Conservation (phyloP, 1,284 basidiomycete species). For the Stereum hirsutum region DNA sequence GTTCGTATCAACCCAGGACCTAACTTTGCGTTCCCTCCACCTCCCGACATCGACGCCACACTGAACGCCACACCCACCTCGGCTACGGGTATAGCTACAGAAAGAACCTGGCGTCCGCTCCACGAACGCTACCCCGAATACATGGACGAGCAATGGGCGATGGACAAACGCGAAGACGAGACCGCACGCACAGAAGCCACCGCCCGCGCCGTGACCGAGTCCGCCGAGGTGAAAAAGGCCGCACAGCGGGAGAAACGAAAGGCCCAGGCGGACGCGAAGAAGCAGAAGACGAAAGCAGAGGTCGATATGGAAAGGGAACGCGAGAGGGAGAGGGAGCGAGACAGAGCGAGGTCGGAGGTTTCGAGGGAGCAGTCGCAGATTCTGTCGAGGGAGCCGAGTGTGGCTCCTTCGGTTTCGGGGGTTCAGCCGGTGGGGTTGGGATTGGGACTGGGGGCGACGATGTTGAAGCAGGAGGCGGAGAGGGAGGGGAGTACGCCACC, state of each 20-base stretch:
- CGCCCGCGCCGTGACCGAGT: slow-evolving; percentile 26
- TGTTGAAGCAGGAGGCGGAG: too few species aligned
- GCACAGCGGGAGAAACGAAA: slow-evolving; percentile 39
- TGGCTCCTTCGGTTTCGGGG: too few species aligned
- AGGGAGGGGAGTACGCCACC: too few species aligned
- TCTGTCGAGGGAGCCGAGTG: too few species aligned
- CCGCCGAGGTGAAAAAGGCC: slow-evolving; percentile 38
- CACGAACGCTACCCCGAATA: slow-evolving; percentile 74
- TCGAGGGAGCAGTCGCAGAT: too few species aligned
- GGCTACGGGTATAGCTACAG: slow-evolving; percentile 13
- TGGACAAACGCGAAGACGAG: slow-evolving; percentile 62
- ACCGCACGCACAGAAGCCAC: slow-evolving; percentile 37
- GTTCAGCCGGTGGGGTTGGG: too few species aligned
- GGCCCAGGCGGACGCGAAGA: slow-evolving; percentile 41
- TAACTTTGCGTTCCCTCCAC: slow-evolving; percentile 73
- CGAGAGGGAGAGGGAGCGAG: too few species aligned
- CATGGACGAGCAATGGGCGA: slow-evolving; percentile 66
- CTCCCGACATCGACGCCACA: slow-evolving; percentile 58
- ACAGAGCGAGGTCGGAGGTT: too few species aligned
- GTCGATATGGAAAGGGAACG: too few species aligned
- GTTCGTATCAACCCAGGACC: slow-evolving; percentile 86
- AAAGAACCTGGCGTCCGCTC: slow-evolving; percentile 63
- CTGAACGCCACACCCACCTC: slow-evolving; percentile 17
- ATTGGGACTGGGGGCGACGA: too few species aligned
- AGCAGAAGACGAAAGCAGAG: slow-evolving; percentile 39